These are phyloP conservation scores for Russula ochroleuca DNA, from an alignment of 768 basidiomycete genomes.

Conservation along the genomic window DNA sequence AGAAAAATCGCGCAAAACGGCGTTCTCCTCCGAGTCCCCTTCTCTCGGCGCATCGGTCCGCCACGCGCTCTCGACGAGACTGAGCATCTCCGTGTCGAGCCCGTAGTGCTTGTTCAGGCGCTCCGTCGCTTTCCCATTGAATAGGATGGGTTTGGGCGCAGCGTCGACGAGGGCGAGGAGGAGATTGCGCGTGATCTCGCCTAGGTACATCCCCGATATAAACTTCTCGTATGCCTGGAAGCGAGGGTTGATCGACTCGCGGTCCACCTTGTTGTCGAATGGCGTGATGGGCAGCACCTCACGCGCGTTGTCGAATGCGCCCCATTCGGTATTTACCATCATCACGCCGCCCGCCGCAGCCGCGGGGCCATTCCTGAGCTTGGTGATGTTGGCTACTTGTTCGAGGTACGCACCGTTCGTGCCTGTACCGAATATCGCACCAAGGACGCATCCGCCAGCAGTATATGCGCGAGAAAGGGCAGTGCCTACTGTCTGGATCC, in stretches of 20 bases:
- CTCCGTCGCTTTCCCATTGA: constrained; percentile 70
- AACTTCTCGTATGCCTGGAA: constrained; percentile 97
- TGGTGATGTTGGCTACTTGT: constrained; percentile 75
- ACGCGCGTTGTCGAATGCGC: constrained; percentile 93
- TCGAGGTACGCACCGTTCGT: constrained; percentile 99
- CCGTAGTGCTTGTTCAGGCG: constrained; percentile 88
- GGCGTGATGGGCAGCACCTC: constrained; percentile 80
- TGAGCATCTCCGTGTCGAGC: constrained; percentile 90
- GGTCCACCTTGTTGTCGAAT: constrained; percentile 89
- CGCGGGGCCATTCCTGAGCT: constrained; percentile 63
- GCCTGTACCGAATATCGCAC: constrained; percentile 95
- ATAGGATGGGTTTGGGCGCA: constrained; percentile 64
- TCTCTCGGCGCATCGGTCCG: constrained; percentile 36
- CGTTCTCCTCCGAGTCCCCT: not conserved
- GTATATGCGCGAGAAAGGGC: constrained; percentile 90
- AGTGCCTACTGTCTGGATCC: constrained; percentile 84
- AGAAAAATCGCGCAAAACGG: constrained; percentile 22
- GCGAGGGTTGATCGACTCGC: constrained; percentile 88
- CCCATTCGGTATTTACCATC: constrained; percentile 99
- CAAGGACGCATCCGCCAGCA: constrained; percentile 84
- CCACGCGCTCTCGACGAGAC: constrained; percentile 77
- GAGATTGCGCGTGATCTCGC: constrained; percentile 86
- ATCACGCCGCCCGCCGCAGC: constrained; percentile 66
- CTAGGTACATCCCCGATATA: constrained; percentile 98
- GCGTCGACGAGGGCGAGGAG: constrained; percentile 79